These are phyloP conservation scores for Arxiozyma slooffiae DNA, from an alignment of 1,139 yeast genomes.

Conservation along the genomic window DNA sequence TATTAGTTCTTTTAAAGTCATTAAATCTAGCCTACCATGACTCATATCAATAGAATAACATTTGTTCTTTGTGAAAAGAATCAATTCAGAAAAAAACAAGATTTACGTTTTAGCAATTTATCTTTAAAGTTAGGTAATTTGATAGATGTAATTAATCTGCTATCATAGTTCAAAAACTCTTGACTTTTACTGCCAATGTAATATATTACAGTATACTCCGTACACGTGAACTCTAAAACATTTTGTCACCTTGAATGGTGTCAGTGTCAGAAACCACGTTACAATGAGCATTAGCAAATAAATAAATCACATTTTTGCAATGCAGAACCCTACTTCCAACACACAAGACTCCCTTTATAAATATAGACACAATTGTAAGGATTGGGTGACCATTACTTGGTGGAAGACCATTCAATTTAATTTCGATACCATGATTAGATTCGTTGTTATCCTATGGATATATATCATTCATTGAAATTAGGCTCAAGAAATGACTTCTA, in stretches of 20 bases:
- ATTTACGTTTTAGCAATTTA: constrained; percentile 22
- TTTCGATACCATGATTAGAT: constrained; percentile 38
- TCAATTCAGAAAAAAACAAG: constrained; percentile 35
- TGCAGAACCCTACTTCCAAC: constrained; percentile 46
- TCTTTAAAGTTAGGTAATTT: constrained; percentile 21
- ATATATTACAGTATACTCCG: constrained; percentile 44
- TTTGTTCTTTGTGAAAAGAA: constrained; percentile 45
- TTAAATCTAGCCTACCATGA: constrained; percentile 32
- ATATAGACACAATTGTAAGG: constrained; percentile 43
- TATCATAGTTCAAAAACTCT: constrained; percentile 36
- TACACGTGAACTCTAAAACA: constrained; percentile 46
- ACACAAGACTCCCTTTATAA: constrained; percentile 44
- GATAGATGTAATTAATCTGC: constrained; percentile 21
- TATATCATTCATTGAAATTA: constrained; percentile 43
- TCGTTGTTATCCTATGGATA: constrained; percentile 56
- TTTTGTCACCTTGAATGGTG: constrained; percentile 26
- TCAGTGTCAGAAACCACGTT: constrained; percentile 37
- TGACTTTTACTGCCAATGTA: constrained; percentile 41
- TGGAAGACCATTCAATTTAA: constrained; percentile 34
- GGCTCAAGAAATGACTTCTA: constrained; percentile 54
- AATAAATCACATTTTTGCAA: constrained; percentile 26
- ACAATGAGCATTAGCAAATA: constrained; percentile 34
- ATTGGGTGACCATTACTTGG: constrained; percentile 28
- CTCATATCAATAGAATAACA: constrained; percentile 31
- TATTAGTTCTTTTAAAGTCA: constrained; percentile 19